Base-by-base conservation (phyloP, 169 alveolate species). In the Plasmodium fragile region DNA sequence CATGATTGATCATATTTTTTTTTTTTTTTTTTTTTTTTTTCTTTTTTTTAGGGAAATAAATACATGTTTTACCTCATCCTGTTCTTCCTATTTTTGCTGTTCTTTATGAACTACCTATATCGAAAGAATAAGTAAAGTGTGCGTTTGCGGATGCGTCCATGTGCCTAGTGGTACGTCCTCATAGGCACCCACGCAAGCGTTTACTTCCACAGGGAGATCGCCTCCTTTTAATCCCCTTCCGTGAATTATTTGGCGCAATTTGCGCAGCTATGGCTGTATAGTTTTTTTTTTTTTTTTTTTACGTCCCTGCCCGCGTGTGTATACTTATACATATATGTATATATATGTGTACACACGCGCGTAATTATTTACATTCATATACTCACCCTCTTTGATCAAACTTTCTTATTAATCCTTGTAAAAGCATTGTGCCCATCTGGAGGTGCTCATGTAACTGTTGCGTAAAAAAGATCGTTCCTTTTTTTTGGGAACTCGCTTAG, bases 41-140 rank as follows among this genome's bases (percentile, higher is more conserved):
- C n/a, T n/a, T n/a, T n/a, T n/a, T 41, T 52, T 7, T 77, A 87
- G 93, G 93, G 93, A 25, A 87, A 87, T 87, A 87, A 87, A 75
- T 87, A 87, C 72, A 53, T 87, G 89, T 18, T 87, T 25, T 87
- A 87, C 52, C 93, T 87, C 45, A 59, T 87, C 39, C 59, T 87
- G 39, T 87, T 87, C 81, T 87, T 87, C 71, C 82, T 87, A 36
- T 77, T 87, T 87, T 55, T 87, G 45, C 36, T 87, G 16, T 87
- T 87, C 36, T 87, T 87, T 36, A 87, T 87, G 93, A 73, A 87
- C 34, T 87, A 75, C 69, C 55, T 87, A 87, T 87, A 87, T 70
- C 77, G 93, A 53, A 87, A 77, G 80, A 87, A 75, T 39, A 87
- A 71, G 77, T 87, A 55, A 55, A 73, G 10, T 49, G 32, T 43